phyloP scores from a whole-genome alignment of 805 yeast species.

The Nakazawaea molendinolei region DNA sequence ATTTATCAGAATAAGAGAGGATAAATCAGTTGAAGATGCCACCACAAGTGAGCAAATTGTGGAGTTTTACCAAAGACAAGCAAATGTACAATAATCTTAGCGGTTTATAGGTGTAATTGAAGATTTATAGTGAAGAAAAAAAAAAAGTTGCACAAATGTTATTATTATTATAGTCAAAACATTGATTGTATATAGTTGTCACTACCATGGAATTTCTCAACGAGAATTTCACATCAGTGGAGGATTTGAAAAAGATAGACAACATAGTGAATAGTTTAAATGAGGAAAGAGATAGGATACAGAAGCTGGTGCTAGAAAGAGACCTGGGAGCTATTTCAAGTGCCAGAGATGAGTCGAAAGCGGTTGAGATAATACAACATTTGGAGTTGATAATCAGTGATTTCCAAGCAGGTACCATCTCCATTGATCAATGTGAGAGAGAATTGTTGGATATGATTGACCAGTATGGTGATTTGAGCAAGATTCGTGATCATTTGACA shows the following conservation, averaged over 20 bases:
- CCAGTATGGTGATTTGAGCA: slow-evolving; percentile 10
- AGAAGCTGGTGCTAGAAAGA: slow-evolving; percentile 8
- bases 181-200: not conserved
- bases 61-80: slow-evolving; percentile 76
- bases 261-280: slow-evolving; percentile 4
- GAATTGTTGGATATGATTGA: not conserved
- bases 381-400: not conserved
- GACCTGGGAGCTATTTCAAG: not conserved
- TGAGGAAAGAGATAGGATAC: slow-evolving; percentile 5
- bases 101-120: too few relatives aligned
- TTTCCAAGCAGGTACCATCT: not conserved
- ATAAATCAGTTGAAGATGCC: slow-evolving; percentile 79
- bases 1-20: slow-evolving; percentile 77
- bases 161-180: not conserved
- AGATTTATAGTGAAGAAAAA: too few relatives aligned
- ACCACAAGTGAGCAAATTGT: slow-evolving; percentile 79
- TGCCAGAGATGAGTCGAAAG: too few relatives aligned
- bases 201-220: slow-evolving; percentile 10
- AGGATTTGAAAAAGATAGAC: slow-evolving; percentile 12
- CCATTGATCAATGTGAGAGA: not conserved
- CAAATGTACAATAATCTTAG: slow-evolving; percentile 19
- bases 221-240: slow-evolving; percentile 11
- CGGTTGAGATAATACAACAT: not conserved
- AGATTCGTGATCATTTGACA: slow-evolving; percentile 14
- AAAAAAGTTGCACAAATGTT: not conserved